A percentile compares a stretch with the other conserved stretches of the same genome.
phyloP scores from a whole-genome alignment of 176 grass and related monocot genomes.

The Pharus latifolius region DNA sequence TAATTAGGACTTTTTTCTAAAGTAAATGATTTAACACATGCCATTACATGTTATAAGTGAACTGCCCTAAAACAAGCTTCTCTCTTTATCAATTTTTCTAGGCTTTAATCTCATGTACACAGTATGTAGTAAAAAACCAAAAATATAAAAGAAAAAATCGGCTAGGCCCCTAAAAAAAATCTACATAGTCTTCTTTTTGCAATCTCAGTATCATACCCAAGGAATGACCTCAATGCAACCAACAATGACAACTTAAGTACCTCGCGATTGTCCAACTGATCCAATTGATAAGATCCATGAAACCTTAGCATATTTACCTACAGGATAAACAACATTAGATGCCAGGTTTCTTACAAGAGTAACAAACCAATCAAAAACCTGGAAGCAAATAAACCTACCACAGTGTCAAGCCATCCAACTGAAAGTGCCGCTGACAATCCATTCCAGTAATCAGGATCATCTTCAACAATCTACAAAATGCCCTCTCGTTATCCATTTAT shows the following conservation, averaged over 20 bases:
- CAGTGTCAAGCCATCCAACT: constrained; percentile 89
- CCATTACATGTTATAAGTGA: too few relatives aligned
- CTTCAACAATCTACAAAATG: constrained; percentile 59
- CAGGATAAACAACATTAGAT: constrained; percentile 29
- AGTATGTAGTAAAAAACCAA: not conserved
- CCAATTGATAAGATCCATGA: constrained; percentile 93
- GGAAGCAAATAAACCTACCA: constrained; percentile 50
- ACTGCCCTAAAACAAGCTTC: too few relatives aligned
- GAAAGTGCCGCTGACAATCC: constrained; percentile 77
- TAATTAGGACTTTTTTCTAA: not conserved
- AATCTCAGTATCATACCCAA: not conserved
- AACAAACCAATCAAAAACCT: not conserved
- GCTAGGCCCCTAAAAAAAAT: not conserved
- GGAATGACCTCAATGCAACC: constrained; percentile 3
- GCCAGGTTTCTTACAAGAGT: constrained; percentile 13
- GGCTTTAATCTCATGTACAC: not conserved
- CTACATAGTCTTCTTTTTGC: not conserved
- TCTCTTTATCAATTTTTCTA: too few relatives aligned
- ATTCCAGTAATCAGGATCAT: constrained; percentile 90
- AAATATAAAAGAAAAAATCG: not conserved
- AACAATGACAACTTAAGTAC: constrained; percentile 37
- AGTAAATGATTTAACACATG: too few relatives aligned
- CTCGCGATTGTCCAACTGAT: constrained; percentile 91
- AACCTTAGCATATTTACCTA: constrained; percentile 85
- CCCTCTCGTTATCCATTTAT: constrained; percentile 7